A percentile compares a stretch with the other conserved stretches of the same genome.
Evolutionary conservation across 441 rosid genomes (phyloP).

Genomic region (Hypseocharis bilobata): DNA sequence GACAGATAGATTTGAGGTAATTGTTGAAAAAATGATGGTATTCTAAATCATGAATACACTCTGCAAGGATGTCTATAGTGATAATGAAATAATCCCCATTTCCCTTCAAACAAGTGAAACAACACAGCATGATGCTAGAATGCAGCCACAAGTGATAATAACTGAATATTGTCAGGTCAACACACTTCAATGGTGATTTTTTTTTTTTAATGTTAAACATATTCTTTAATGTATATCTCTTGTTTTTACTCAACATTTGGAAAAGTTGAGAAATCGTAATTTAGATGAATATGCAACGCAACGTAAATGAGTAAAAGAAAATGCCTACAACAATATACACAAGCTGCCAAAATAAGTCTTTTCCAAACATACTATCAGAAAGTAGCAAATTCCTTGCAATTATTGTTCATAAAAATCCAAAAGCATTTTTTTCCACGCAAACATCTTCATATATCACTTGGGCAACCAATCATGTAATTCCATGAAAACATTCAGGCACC

Average conservation of each 20-base stretch:
- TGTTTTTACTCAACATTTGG: neutral
- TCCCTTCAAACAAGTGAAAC: neutral
- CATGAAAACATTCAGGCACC: neutral
- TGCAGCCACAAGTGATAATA: neutral
- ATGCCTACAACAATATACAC: conserved; percentile 6
- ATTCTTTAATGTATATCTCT: neutral
- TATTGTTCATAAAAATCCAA: neutral
- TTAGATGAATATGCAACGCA: neutral
- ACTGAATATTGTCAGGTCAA: neutral
- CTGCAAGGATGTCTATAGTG: too few species aligned
- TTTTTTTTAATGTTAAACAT: neutral
- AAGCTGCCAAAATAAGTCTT: conserved; percentile 8
- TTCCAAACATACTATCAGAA: too few species aligned
- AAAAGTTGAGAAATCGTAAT: neutral
- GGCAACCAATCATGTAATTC: neutral
- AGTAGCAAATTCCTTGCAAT: too few species aligned
- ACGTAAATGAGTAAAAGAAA: neutral
- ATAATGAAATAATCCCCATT: neutral
- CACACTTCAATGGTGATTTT: neutral
- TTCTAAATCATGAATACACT: conserved; percentile 3
- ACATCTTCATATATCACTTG: neutral
- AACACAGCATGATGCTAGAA: neutral
- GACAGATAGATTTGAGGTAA: neutral
- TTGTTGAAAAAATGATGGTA: neutral
- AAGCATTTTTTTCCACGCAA: neutral